Conservation (phyloP, 148 eudicot genomes). For the Rhododendron vialii region DNA sequence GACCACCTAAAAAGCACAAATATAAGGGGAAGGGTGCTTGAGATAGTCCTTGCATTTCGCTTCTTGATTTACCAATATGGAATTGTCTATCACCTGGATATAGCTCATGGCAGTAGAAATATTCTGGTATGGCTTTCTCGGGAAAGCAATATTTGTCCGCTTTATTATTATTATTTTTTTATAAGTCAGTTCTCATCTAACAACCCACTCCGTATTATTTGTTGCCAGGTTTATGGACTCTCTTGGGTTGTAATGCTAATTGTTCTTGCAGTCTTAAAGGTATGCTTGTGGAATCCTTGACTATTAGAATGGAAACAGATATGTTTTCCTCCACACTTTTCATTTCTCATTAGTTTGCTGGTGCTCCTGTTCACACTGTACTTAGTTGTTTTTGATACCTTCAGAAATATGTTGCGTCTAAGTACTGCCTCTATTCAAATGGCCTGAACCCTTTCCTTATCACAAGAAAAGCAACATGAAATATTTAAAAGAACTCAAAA, state of each 20-base stretch:
- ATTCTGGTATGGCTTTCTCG: conserved; percentile 45
- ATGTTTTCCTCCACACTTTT: not conserved
- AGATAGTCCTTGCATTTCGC: conserved; percentile 71
- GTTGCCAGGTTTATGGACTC: conserved; percentile 83
- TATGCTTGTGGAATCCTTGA: conserved; percentile 19
- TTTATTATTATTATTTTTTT: not conserved
- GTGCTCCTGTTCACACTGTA: not conserved
- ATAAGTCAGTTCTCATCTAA: not conserved
- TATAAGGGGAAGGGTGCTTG: conserved; percentile 75
- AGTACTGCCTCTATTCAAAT: not conserved
- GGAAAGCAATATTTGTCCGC: not conserved
- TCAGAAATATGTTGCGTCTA: not conserved
- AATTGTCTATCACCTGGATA: conserved; percentile 89
- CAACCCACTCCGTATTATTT: conserved; percentile 2
- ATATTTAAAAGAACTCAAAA: not conserved
- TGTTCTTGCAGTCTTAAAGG: conserved; percentile 82
- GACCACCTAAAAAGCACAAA: conserved; percentile 83
- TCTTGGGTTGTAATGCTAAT: conserved; percentile 93
- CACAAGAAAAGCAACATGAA: not conserved
- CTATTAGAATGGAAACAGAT: not conserved
- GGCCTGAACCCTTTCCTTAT: not conserved
- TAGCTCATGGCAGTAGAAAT: conserved; percentile 55
- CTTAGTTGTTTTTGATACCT: not conserved
- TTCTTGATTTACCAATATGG: conserved; percentile 92
- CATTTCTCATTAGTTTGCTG: not conserved